Evolutionary conservation across 2,329 filamentous ascomycete species (phyloP), one percentile per base, ranked within the genome.

Genomic region (Beauveria varroae): DNA sequence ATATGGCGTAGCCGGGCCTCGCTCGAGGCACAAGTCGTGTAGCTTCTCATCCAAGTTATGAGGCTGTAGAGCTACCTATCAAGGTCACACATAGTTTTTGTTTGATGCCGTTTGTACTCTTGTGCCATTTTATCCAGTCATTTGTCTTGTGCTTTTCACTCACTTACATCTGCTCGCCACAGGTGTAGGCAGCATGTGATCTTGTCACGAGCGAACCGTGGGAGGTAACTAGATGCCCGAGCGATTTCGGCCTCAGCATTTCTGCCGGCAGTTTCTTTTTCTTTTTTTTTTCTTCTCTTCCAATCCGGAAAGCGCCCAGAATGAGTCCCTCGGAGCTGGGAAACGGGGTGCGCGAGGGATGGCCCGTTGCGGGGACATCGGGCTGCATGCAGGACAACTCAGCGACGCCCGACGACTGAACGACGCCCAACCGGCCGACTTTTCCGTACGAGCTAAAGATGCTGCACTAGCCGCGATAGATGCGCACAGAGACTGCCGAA

Each of bases 371-470:
- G 55, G 56, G 53, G 44, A 12, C 46, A 59, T 59, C 46, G 46
- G 57, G 46, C 57, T 46, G 47, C 34, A 28, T 49, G 58, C 51
- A 55, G 24, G 58, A 40, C 58, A 55, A 50, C 50, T 41, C 58
- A 61, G 40, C 58, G 40, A 49, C 22, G 54, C 58, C 58, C 43
- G 49, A 61, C 51, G 34, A 37, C 34, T 37, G 5, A 37, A 37
- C 46, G 37, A n/a, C 37, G 57, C 57, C 57, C 37, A 52, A 60
- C 57, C 57, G 49, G 44, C 37, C 46, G 37, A 9, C 22, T 26
- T 6, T 60, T 12, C 46, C 26, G 57, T 54, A 24, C 24, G 20
- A 37, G 10, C 24, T n/a, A 30, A 24, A 43, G 16, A 12, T 2
- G 14, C 10, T 26, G 22, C 40, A 9, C 12, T 43, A 43, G 16